Percentiles rank a stretch among this genome's conserved stretches.
These are phyloP conservation scores for Sporothrix brasiliensis DNA, from an alignment of 2,329 filamentous ascomycete species.

Conservation along the genomic window DNA sequence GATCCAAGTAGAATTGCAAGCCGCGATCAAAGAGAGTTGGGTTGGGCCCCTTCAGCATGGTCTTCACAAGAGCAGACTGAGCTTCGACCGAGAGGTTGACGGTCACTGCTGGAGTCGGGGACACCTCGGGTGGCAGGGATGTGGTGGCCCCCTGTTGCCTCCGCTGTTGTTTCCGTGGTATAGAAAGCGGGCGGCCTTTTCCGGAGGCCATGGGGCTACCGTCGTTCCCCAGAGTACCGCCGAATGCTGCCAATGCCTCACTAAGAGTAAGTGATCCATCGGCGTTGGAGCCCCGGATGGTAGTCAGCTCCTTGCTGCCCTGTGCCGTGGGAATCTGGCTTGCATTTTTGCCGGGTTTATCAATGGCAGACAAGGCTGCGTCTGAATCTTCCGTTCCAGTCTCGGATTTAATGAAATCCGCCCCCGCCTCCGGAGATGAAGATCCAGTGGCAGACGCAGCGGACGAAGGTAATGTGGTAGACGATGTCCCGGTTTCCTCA, in stretches of 20 bases:
- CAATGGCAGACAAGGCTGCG: background rate
- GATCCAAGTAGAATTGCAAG: conserved; percentile 55
- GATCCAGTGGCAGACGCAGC: background rate
- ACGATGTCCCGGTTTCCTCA: conserved; percentile 44
- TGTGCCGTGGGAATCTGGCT: conserved; percentile 3
- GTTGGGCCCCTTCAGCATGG: conserved; percentile 45
- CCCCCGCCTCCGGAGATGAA: background rate
- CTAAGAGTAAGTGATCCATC: conserved; percentile 2
- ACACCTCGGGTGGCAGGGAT: background rate
- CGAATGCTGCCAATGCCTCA: conserved; percentile 13
- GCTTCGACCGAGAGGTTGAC: background rate
- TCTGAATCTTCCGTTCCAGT: background rate
- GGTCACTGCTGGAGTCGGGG: background rate
- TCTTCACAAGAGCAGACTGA: conserved; percentile 25
- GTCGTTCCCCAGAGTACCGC: background rate
- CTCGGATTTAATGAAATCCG: background rate
- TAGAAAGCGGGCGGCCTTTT: background rate
- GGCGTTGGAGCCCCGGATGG: background rate
- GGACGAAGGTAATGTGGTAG: background rate
- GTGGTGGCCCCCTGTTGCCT: background rate
- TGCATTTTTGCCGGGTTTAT: background rate
- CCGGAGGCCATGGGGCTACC: background rate
- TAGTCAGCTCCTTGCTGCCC: background rate
- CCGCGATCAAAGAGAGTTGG: conserved; percentile 52
- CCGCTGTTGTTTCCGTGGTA: background rate